These are phyloP conservation scores for Colletotrichum higginsianum DNA, from an alignment of 2,329 filamentous ascomycete species.

Conservation along the genomic window DNA sequence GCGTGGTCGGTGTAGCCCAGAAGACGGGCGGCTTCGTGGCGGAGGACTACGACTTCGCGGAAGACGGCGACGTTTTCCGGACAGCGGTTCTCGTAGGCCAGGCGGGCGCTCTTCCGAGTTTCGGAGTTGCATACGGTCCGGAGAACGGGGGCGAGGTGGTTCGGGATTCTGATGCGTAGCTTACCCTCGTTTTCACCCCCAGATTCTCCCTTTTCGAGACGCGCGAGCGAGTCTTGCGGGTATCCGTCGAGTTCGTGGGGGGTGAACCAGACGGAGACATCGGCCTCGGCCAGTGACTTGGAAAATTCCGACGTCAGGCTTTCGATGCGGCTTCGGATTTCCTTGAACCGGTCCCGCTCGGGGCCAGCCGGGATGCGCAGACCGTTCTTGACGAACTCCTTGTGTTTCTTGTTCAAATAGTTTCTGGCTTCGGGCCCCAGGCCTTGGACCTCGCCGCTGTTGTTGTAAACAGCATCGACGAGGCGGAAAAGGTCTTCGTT, in stretches of 20 bases:
- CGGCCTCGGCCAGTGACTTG: neutral
- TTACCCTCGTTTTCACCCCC: conserved; percentile 76
- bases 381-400: conserved; percentile 14
- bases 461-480: conserved; percentile 9
- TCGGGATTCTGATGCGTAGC: conserved; percentile 84
- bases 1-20: conserved; percentile 85
- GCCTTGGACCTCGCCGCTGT: fast-evolving
- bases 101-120: conserved; percentile 59
- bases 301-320: neutral
- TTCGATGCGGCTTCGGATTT: neutral
- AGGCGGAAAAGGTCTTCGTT: conserved; percentile 15
- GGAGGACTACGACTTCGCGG: conserved; percentile 80
- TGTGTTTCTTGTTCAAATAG: conserved; percentile 3
- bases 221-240: conserved; percentile 55
- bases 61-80: conserved; percentile 74
- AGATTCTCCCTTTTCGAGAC: conserved; percentile 76
- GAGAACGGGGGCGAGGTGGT: conserved; percentile 81
- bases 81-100: conserved; percentile 9
- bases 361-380: neutral
- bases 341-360: neutral
- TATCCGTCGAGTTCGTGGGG: conserved; percentile 11
- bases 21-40: conserved; percentile 83
- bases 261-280: neutral
- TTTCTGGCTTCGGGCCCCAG: neutral
- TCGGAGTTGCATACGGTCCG: conserved; percentile 81